Percentiles rank a stretch among this genome's conserved stretches.
Evolutionary conservation across 768 basidiomycete genomes (phyloP).

Genomic region (Lactifluus subvellereus): DNA sequence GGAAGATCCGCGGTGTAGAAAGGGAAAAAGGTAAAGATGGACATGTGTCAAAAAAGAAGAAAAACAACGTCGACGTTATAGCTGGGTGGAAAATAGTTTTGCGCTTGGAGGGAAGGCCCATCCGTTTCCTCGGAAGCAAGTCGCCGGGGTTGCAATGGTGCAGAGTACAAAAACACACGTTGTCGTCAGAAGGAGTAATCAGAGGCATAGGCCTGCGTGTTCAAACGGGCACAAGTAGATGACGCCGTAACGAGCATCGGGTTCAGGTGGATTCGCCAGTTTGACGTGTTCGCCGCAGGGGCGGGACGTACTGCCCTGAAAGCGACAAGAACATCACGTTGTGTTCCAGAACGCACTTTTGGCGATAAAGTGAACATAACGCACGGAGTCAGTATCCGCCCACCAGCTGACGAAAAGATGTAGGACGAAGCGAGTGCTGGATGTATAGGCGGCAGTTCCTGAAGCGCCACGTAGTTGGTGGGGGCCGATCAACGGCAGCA

Average conservation of each 20-base stretch:
- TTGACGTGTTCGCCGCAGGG: not conserved
- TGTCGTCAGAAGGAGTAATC: not conserved
- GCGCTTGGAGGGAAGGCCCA: not conserved
- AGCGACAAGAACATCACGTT: not conserved
- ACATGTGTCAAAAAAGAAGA: not conserved
- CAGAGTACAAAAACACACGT: not conserved
- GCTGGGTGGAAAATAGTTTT: not conserved
- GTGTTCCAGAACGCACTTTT: not conserved
- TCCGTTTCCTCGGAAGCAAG: not conserved
- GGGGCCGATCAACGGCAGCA: conserved; percentile 8
- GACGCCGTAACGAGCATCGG: not conserved
- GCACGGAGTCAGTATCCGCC: not conserved
- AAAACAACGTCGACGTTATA: not conserved
- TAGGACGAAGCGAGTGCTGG: not conserved
- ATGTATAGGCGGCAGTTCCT: not conserved
- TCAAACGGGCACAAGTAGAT: not conserved
- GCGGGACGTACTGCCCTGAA: not conserved
- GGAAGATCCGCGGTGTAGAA: not conserved
- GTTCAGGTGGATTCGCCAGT: not conserved
- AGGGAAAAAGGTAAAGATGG: no score
- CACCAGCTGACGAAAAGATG: not conserved
- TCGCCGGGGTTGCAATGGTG: not conserved
- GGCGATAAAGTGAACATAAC: not conserved
- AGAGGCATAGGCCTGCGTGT: not conserved
- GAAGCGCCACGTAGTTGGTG: not conserved